phyloP scores from a whole-genome alignment of 331 rosid species.

The Malus hybrid region DNA sequence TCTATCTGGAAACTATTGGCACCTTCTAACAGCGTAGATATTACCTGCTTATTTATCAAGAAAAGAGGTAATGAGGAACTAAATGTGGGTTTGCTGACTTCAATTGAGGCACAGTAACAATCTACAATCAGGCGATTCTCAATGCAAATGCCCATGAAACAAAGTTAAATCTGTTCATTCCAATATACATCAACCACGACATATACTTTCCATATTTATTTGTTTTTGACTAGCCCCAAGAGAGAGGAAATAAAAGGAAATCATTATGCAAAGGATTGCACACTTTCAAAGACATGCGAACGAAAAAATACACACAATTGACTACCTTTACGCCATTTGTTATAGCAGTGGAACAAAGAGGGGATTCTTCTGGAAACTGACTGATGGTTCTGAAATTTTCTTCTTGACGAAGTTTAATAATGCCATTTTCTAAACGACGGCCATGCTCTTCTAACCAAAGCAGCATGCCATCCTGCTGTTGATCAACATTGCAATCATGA shows the following conservation, averaged over 20 bases:
- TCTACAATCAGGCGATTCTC: neutral
- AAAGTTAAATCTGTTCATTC: neutral
- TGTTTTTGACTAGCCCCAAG: neutral
- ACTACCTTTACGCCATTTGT: constrained; percentile 78
- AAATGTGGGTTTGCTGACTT: neutral
- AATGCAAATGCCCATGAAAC: neutral
- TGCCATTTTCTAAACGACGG: constrained; percentile 61
- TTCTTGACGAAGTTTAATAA: constrained; percentile 52
- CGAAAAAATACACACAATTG: neutral
- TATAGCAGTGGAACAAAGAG: constrained; percentile 63
- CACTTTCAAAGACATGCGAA: neutral
- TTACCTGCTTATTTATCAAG: neutral
- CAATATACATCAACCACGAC: constrained; percentile 5
- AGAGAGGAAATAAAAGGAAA: constrained; percentile 3
- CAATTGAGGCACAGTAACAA: neutral
- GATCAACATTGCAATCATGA: constrained; percentile 28
- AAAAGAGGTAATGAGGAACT: neutral
- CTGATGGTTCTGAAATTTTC: constrained; percentile 36
- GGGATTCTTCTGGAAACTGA: constrained; percentile 73
- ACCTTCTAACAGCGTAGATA: neutral
- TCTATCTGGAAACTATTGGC: neutral
- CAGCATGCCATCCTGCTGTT: constrained; percentile 74
- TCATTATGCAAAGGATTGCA: neutral
- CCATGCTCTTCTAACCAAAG: constrained; percentile 92
- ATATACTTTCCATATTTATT: neutral